These are phyloP conservation scores for Athelia psychrophila DNA, from an alignment of 1,284 basidiomycete genomes.

Conservation along the genomic window DNA sequence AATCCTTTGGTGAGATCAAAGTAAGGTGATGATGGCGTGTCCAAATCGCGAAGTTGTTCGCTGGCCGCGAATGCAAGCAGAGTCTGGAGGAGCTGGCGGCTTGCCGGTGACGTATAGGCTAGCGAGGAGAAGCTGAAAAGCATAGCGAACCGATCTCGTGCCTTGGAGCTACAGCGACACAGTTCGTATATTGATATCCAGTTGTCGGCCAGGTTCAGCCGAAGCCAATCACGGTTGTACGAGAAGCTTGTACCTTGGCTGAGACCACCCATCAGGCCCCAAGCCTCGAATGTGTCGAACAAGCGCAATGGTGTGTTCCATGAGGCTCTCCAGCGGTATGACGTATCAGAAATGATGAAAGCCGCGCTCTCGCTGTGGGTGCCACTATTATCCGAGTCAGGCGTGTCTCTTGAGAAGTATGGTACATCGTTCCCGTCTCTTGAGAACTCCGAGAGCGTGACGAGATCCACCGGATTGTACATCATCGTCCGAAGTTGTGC, in stretches of 20 bases:
- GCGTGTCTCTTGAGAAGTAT: not conserved
- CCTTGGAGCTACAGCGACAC: constrained; percentile 14
- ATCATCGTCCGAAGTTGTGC: not conserved
- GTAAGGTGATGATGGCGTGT: constrained; percentile 10
- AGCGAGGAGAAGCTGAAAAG: constrained; percentile 30
- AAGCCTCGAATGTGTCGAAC: not conserved
- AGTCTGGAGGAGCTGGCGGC: constrained; percentile 17
- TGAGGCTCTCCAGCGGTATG: not conserved
- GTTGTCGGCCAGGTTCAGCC: constrained; percentile 10
- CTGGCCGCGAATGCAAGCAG: constrained; percentile 29
- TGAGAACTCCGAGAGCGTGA: no score
- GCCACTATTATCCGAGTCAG: not conserved
- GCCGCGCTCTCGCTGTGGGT: not conserved
- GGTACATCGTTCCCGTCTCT: not conserved
- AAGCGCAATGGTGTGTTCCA: not conserved
- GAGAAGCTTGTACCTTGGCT: constrained; percentile 8
- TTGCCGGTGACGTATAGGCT: constrained; percentile 20
- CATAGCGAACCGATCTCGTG: constrained; percentile 18
- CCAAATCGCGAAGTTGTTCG: constrained; percentile 9
- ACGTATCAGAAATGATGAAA: not conserved
- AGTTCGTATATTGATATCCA: constrained; percentile 31
- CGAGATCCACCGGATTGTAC: not conserved
- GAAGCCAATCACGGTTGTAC: constrained; percentile 19
- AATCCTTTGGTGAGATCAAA: constrained; percentile 16
- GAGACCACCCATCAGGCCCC: not conserved